phyloP scores from a whole-genome alignment of 208 protist genomes.

The Trichomonas vaginalis region DNA sequence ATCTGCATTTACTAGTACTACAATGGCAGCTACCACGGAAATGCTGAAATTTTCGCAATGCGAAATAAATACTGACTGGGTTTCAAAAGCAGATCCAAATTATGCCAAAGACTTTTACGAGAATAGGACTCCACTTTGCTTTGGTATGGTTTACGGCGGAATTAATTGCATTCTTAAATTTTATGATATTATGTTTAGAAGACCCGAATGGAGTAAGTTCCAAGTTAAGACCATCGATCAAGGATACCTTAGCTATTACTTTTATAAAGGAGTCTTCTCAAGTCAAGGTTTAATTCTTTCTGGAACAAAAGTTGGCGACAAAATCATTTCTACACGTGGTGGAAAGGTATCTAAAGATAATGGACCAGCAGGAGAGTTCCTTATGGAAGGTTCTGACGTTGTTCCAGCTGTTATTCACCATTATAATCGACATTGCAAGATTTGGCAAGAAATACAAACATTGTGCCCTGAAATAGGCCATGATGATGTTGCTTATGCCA shows the following conservation, averaged over 20 bases:
- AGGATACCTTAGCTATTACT: not conserved
- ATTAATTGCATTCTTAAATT: not conserved
- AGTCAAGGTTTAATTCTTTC: not conserved
- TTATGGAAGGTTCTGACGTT: not conserved
- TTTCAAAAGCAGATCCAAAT: not conserved
- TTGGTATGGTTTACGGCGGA: not conserved
- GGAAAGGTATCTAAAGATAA: not conserved
- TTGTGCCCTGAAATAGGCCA: not conserved
- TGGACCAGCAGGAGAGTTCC: not conserved
- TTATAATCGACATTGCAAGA: not conserved
- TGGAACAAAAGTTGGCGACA: not conserved
- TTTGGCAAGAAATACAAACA: not conserved
- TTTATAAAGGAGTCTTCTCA: not conserved
- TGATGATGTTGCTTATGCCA: not conserved
- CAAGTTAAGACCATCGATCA: not conserved
- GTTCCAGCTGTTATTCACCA: not conserved
- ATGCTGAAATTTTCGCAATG: not conserved
- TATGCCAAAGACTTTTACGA: not conserved
- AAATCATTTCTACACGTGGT: not conserved
- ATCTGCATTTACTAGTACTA: not conserved
- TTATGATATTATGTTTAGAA: not conserved
- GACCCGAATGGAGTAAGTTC: not conserved
- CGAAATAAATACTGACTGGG: not conserved
- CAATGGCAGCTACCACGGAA: not conserved
- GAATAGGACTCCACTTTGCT: not conserved